Conservation (phyloP, 352 stramenopile species). For the Phytophthora palmivora region DNA sequence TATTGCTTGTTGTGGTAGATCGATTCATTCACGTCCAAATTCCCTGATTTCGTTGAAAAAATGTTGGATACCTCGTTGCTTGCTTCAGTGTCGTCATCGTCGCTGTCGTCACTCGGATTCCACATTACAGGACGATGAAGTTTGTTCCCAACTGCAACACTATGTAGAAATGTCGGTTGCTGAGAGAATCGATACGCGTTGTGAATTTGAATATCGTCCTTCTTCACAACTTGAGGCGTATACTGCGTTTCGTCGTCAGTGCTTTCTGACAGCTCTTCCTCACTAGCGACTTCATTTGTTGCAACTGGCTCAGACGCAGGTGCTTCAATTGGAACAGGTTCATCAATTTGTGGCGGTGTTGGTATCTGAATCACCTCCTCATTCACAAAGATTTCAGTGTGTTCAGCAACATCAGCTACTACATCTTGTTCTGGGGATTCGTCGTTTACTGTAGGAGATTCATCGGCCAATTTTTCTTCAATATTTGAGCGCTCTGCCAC, state of each 20-base stretch:
- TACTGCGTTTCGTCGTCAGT: neutral
- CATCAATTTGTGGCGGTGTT: constrained; percentile 4
- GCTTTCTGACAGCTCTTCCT: constrained; percentile 4
- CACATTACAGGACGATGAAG: constrained; percentile 48
- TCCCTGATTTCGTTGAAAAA: neutral
- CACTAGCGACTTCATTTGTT: constrained; percentile 1
- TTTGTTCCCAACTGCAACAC: constrained; percentile 45
- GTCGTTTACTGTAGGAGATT: neutral
- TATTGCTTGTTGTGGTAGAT: constrained; percentile 18
- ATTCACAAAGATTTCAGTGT: neutral
- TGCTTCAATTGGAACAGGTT: constrained; percentile 1
- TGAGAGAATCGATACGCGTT: constrained; percentile 55
- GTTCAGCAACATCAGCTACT: constrained; percentile 5
- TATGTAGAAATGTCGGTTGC: constrained; percentile 50
- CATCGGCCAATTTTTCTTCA: constrained; percentile 7
- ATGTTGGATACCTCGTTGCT: neutral
- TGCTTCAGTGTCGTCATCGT: constrained; percentile 29
- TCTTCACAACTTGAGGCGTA: constrained; percentile 17
- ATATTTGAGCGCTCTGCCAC: neutral
- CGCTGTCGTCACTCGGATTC: constrained; percentile 51
- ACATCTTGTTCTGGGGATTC: constrained; percentile 1
- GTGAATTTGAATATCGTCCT: constrained; percentile 25
- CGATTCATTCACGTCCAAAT: constrained; percentile 14
- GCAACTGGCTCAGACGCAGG: neutral
- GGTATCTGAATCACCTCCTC: constrained; percentile 7